Base-by-base conservation (phyloP, 2,329 filamentous ascomycete genomes). In the Aureobasidium melanogenum region DNA sequence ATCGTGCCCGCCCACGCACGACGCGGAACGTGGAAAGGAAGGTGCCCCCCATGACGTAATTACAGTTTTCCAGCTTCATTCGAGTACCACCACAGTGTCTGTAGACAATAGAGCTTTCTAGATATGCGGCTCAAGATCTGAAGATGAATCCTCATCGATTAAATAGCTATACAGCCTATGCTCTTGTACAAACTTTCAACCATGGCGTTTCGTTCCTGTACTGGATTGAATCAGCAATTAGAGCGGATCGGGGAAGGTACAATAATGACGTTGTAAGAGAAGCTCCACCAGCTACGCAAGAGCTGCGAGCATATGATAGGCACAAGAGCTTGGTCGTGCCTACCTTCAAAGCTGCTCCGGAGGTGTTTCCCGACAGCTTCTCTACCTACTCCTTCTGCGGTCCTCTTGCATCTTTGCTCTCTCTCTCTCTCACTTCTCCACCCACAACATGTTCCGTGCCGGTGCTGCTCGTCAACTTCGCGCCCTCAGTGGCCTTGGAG, bases 401-500 rank as follows among this genome's bases (percentile, higher is more conserved):
- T 17, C 9, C n/a, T 28, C 48, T 28, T 14, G 12, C n/a, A 14
- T 14, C 56, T 61, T 50, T 26, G 52, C 39, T 32, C 60, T 56
- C 32, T 17, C 60, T 56, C 32, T 17, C 26, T 62, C 52, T 34
- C 38, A 24, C 14, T 24, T 52, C 41, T 50, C 36, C 5, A 19
- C 15, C 36, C 26, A 46, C 59, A 34, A 19, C 48, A 78, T 79
- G 76, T 72, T 79, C 67, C 77, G 77, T 66, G 73, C 73, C 60
- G 72, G 71, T 70, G 76, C 75, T 62, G 71, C 74, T 62, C 74
- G 77, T 66, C 74, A 54, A 70, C 73, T 76, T 63, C 73, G 74
- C 66, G 72, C 75, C 34, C 64, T 76, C 65, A 66, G 68, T 64
- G 68, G 66, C 63, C 65, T 68, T 28, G 67, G 72, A 60, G 44